These are phyloP conservation scores for Coccomyxa sp. DNA, from an alignment of 139 green algal species.

Conservation along the genomic window DNA sequence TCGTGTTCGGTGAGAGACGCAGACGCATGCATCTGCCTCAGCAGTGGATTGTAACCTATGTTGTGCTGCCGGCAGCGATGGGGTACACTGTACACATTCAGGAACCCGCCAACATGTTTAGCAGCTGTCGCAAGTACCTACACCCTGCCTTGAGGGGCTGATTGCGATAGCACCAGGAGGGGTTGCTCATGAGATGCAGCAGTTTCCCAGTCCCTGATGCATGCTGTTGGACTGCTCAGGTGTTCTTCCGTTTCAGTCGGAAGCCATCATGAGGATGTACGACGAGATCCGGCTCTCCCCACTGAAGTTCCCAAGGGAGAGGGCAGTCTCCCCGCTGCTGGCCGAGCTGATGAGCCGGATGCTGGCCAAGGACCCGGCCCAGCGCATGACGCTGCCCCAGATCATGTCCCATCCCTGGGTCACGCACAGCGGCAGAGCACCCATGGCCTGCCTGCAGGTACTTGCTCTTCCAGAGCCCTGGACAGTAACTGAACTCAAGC, in stretches of 20 bases:
- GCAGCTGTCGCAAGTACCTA: no score
- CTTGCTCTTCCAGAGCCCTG: neutral
- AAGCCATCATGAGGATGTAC: constrained; percentile 31
- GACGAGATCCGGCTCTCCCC: constrained; percentile 8
- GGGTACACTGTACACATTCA: no score
- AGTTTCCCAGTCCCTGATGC: neutral
- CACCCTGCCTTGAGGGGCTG: no score
- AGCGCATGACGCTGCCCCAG: constrained; percentile 30
- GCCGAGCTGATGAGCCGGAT: constrained; percentile 47
- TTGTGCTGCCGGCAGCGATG: no score
- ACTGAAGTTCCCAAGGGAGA: neutral
- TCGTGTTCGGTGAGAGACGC: constrained; percentile 72
- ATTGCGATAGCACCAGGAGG: no score
- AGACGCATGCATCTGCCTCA: no score
- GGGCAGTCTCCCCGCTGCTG: constrained; percentile 15
- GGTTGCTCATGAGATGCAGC: no score
- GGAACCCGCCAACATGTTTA: neutral
- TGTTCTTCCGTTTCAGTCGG: constrained; percentile 44
- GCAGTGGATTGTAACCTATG: no score
- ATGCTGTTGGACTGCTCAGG: no score
- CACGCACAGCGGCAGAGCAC: constrained; percentile 4
- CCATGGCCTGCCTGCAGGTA: constrained; percentile 15
- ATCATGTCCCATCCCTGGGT: constrained; percentile 50
- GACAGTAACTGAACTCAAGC: neutral
- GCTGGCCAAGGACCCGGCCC: constrained; percentile 56